Evolutionary conservation across 2,329 filamentous ascomycete genomes (phyloP).

Genomic region (Hymenoscyphus infarciens): DNA sequence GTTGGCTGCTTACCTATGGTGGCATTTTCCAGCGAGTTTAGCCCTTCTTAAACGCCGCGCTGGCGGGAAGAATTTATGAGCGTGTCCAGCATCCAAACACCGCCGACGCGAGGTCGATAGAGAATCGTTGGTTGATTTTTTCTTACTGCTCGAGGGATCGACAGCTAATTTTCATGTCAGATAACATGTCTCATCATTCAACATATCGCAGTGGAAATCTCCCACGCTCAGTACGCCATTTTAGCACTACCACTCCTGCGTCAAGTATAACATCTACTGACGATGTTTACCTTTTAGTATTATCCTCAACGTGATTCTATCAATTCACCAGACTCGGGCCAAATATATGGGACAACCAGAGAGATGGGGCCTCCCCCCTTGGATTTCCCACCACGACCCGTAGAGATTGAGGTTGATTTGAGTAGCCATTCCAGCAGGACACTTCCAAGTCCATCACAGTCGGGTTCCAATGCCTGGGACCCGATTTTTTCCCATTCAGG

Average conservation of each 20-base stretch:
- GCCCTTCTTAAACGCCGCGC: conserved; percentile 20
- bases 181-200: conserved; percentile 28
- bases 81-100: conserved; percentile 15
- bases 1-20: conserved; percentile 10
- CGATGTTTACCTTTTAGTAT: conserved; percentile 25
- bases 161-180: conserved; percentile 20
- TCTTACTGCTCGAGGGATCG: conserved; percentile 4
- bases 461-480: conserved; percentile 26
- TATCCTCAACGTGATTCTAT: conserved; percentile 25
- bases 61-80: conserved; percentile 11
- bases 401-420: conserved; percentile 34
- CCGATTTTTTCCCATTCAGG: conserved; percentile 17
- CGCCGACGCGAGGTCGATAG: conserved; percentile 16
- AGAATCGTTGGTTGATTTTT: conserved; percentile 20
- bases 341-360: conserved; percentile 25
- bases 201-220: conserved; percentile 25
- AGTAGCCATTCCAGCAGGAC: conserved; percentile 25
- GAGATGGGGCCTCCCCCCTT: conserved; percentile 30
- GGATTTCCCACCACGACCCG: conserved; percentile 29
- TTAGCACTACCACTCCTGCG: conserved; percentile 8
- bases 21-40: conserved; percentile 11
- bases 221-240: conserved; percentile 27
- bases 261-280: conserved; percentile 7
- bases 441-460: conserved; percentile 28
- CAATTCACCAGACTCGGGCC: conserved; percentile 23